Conservation (phyloP, 805 yeast genomes). For the Spathaspora girioi region DNA sequence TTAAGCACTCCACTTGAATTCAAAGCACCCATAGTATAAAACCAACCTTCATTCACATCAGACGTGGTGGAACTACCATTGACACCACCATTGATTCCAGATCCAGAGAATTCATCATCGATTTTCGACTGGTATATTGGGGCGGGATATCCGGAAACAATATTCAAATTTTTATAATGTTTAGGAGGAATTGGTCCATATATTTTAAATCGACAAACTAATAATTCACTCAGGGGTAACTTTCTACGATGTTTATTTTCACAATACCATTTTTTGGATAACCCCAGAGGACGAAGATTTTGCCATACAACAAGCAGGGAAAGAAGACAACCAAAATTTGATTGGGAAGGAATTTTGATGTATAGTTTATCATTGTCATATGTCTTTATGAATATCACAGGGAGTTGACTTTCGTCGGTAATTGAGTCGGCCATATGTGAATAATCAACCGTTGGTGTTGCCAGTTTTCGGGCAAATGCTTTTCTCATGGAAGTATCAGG, state of each 20-base stretch:
- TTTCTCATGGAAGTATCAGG: not conserved
- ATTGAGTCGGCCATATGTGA: slow-evolving; percentile 3
- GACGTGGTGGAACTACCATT: not conserved
- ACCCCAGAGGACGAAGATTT: slow-evolving; percentile 46
- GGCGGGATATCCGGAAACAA: slow-evolving; percentile 34
- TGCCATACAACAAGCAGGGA: slow-evolving; percentile 56
- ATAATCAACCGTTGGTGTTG: not conserved
- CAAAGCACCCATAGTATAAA: slow-evolving; percentile 65
- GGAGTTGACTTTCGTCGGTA: slow-evolving; percentile 19
- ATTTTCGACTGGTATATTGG: slow-evolving; percentile 22
- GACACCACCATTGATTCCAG: not conserved
- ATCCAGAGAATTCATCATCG: slow-evolving; percentile 1
- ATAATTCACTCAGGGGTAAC: slow-evolving; percentile 22
- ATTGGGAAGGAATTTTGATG: slow-evolving; percentile 30
- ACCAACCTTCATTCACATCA: slow-evolving; percentile 57
- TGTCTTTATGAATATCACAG: slow-evolving; percentile 39
- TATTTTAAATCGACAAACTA: slow-evolving; percentile 63
- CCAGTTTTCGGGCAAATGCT: not conserved
- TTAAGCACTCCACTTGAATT: slow-evolving; percentile 62
- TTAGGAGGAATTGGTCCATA: slow-evolving; percentile 58
- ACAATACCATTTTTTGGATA: slow-evolving; percentile 52
- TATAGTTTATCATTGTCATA: slow-evolving; percentile 36
- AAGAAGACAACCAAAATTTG: slow-evolving; percentile 41
- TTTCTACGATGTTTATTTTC: slow-evolving; percentile 21
- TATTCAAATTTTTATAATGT: slow-evolving; percentile 31